Percentiles rank a stretch among this genome's conserved stretches.
These are phyloP conservation scores for Colletotrichum chrysophilum DNA, from an alignment of 2,329 filamentous ascomycete genomes.

Conservation along the genomic window DNA sequence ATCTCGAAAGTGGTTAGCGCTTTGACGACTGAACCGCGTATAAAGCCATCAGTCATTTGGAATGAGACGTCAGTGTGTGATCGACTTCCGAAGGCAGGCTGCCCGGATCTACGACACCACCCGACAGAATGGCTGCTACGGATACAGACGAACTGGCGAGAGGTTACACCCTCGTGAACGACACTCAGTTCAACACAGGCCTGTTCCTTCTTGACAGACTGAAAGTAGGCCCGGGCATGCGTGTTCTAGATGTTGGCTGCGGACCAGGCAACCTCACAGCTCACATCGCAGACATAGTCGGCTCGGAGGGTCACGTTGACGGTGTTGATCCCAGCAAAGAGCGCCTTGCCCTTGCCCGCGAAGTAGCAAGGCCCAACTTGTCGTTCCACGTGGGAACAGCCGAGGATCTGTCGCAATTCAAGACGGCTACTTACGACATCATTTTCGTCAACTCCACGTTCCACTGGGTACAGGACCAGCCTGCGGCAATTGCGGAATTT, in stretches of 20 bases:
- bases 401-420: slow-evolving; percentile 38
- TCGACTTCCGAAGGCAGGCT: neutral
- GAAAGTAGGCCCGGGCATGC: neutral
- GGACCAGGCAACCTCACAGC: slow-evolving; percentile 4
- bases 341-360: neutral
- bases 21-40: neutral
- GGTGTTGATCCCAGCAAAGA: slow-evolving; percentile 1
- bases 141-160: neutral
- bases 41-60: neutral
- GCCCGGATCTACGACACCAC: neutral
- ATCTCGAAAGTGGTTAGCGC: neutral
- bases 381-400: slow-evolving; percentile 34
- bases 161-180: neutral
- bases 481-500: slow-evolving; percentile 1
- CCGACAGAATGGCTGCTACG: neutral
- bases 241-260: slow-evolving; percentile 9
- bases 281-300: neutral
- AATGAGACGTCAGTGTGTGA: neutral
- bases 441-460: slow-evolving; percentile 29
- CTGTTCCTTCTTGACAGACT: neutral
- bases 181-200: neutral
- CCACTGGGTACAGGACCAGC: slow-evolving; percentile 10
- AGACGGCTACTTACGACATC: slow-evolving; percentile 31
- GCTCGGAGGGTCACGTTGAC: neutral
- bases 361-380: neutral